Percentiles rank a stretch among this genome's conserved stretches.
Conservation (phyloP, 495 filamentous ascomycete genomes). For the Physcia stellaris region DNA sequence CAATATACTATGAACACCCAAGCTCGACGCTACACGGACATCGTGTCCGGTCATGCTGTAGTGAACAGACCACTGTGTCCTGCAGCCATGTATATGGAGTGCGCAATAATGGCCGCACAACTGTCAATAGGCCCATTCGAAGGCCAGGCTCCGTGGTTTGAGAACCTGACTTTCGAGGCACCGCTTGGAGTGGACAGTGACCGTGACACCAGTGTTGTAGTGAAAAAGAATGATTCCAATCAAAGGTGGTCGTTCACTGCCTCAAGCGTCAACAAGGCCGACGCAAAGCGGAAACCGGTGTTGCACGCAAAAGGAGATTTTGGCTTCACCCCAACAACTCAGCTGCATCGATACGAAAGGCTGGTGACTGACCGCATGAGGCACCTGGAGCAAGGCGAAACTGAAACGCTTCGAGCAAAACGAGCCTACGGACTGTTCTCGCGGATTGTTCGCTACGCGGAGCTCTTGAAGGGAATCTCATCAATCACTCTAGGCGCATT, state of each 20-base stretch:
- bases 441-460: conserved; percentile 17
- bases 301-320: conserved; percentile 4
- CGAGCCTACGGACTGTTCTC: conserved; percentile 18
- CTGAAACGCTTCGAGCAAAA: conserved; percentile 6
- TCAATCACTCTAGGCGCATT: conserved; percentile 13
- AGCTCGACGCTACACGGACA: conserved; percentile 4
- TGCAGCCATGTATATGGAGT: conserved; percentile 32
- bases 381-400: conserved; percentile 1
- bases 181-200: conserved; percentile 5
- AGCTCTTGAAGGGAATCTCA: conserved; percentile 14
- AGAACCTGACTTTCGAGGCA: conserved; percentile 7
- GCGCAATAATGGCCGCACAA: conserved; percentile 9
- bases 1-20: background rate
- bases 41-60: conserved; percentile 25
- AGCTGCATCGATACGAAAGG: conserved; percentile 7
- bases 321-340: background rate
- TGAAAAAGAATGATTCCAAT: background rate
- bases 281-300: background rate
- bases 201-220: conserved; percentile 1
- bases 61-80: conserved; percentile 24
- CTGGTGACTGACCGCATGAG: conserved; percentile 4
- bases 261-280: conserved; percentile 2
- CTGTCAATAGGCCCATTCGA: background rate
- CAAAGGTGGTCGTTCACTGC: conserved; percentile 3
- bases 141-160: conserved; percentile 2